A percentile compares a stretch with the other conserved stretches of the same genome.
These are phyloP conservation scores for Alternaria hordeiaustralica DNA, from an alignment of 2,329 filamentous ascomycete genomes.

Conservation along the genomic window DNA sequence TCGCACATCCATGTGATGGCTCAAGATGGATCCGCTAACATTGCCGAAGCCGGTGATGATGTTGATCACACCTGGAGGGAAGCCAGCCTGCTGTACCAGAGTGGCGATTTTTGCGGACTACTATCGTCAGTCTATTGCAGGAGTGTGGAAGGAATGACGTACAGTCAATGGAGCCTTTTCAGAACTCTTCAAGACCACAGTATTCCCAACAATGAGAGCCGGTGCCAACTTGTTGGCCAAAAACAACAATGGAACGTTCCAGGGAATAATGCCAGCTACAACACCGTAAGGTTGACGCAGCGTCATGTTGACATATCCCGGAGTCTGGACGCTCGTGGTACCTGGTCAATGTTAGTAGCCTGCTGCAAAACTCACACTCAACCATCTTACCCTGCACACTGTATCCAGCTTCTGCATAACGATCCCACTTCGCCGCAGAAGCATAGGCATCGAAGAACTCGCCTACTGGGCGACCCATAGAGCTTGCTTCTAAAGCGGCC, in stretches of 20 bases:
- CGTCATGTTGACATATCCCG: constrained; percentile 63
- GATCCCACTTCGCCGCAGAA: constrained; percentile 78
- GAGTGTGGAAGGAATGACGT: constrained; percentile 63
- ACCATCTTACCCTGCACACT: constrained; percentile 64
- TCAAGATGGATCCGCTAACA: constrained; percentile 77
- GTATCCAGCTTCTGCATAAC: constrained; percentile 75
- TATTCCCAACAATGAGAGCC: constrained; percentile 44
- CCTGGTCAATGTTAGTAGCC: constrained; percentile 44
- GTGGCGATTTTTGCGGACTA: constrained; percentile 80
- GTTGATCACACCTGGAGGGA: constrained; percentile 81
- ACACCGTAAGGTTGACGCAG: constrained; percentile 82
- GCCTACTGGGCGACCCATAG: constrained; percentile 84
- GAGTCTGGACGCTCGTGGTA: constrained; percentile 69
- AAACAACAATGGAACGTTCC: constrained; percentile 39
- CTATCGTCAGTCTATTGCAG: constrained; percentile 61
- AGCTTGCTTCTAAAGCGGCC: constrained; percentile 80
- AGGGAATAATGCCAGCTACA: constrained; percentile 80
- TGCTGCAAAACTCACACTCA: neutral
- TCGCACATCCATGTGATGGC: constrained; percentile 82
- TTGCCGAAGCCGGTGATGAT: constrained; percentile 79
- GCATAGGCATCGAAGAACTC: constrained; percentile 80
- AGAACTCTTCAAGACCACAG: constrained; percentile 44
- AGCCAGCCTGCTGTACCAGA: constrained; percentile 77
- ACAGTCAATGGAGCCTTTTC: constrained; percentile 67
- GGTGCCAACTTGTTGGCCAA: constrained; percentile 35